Base-by-base conservation (phyloP, 305 asterid species). In the Fraxinus angustifolia region DNA sequence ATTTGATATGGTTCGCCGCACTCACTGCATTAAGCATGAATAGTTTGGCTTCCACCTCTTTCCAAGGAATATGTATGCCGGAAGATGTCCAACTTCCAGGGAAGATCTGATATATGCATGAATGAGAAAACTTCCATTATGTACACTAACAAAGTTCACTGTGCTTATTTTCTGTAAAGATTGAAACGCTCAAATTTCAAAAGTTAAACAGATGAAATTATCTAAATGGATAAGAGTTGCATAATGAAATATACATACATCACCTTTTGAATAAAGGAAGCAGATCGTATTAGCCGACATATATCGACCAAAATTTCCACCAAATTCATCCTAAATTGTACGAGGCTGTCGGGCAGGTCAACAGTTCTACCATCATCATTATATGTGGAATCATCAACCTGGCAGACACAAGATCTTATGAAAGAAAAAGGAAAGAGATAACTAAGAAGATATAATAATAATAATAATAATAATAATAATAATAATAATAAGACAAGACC, bases 1-100 rank as follows among this genome's bases (percentile, higher is more conserved):
- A 72, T 34, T 56, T 78, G 77, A 40, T 30, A 75, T 75, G 73
- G 45, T 76, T 84, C 40, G 34, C 45, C 50, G 73, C 80, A 88
- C 97, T 84, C 78, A 93, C 98, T 90, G 89, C 96, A 88, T 92
- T 89, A 45, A 94, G 97, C 81, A 92, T 85, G 83, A 90, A 92
- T 82, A 94, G 77, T 85, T 89, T 94, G 35, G 97, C 91, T 83
- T 94, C 98, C 73, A 89, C 94, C 88, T 91, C 97, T 88, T 87
- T 91, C 97, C 97, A 93, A 71, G 93, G 88, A 84, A 93, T 88
- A 83, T 86, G 89, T 79, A 83, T 78, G 86, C 86, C 80, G 58
- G 92, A 78, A 81, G 91, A 88, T 53, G 84, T 83, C 93, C 92
- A 91, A 70, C 88, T 90, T 78, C 93, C 94, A 83, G 60, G 80